phyloP scores from a whole-genome alignment of 257 asterid species.

The Capsicum pubescens region DNA sequence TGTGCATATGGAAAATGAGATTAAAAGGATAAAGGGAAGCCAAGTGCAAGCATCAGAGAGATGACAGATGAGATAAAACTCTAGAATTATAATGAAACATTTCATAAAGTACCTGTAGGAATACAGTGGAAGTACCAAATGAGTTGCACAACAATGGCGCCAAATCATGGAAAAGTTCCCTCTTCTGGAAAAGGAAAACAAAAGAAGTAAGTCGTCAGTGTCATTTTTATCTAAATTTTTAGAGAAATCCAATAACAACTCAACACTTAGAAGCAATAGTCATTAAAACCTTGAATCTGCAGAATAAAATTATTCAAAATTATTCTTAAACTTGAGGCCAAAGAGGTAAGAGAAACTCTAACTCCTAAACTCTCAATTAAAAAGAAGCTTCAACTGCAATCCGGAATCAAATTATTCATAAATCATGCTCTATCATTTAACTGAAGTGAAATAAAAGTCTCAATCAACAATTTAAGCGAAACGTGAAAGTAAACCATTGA shows the following conservation, averaged over 20 bases:
- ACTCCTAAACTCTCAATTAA: background rate
- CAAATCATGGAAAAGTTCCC: slow-evolving; percentile 30
- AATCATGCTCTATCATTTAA: background rate
- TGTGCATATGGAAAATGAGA: background rate
- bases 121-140: slow-evolving; percentile 44
- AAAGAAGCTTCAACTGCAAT: background rate
- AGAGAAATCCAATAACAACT: background rate
- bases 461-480: background rate
- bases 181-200: slow-evolving; percentile 31
- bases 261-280: background rate
- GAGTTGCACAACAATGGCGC: slow-evolving; percentile 47
- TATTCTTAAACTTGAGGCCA: background rate
- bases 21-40: background rate
- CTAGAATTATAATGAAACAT: background rate
- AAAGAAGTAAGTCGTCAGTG: background rate
- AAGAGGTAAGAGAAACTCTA: background rate
- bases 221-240: no score
- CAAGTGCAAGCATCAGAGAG: no score
- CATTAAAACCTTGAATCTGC: background rate
- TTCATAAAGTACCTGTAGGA: slow-evolving; percentile 44
- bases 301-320: no score
- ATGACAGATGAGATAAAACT: background rate
- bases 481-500: background rate
- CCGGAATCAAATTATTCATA: background rate
- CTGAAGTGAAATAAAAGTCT: no score